phyloP scores from a whole-genome alignment of 441 rosid species.

The Adansonia gregorii region DNA sequence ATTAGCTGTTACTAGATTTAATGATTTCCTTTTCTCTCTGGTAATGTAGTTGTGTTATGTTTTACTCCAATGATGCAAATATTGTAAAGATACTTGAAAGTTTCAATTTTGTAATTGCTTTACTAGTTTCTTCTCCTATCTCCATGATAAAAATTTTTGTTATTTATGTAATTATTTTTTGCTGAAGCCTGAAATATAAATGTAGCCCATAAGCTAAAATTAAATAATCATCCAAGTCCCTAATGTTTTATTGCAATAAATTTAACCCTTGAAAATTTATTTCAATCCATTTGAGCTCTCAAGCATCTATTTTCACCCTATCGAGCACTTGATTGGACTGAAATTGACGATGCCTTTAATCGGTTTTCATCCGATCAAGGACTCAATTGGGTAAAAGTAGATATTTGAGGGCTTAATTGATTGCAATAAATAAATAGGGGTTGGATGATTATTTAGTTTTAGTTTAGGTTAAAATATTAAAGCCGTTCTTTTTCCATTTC shows the following conservation, averaged over 20 bases:
- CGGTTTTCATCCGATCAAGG: too few species aligned
- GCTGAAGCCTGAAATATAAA: neutral
- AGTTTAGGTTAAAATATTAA: neutral
- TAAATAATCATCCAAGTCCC: neutral
- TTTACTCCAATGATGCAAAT: neutral
- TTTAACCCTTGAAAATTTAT: too few species aligned
- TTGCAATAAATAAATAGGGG: too few species aligned
- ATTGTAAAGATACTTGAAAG: constrained; percentile 14
- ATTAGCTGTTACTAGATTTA: constrained; percentile 38
- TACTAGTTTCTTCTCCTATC: constrained; percentile 1
- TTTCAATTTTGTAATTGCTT: constrained; percentile 15
- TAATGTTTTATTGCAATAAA: neutral
- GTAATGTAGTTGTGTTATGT: constrained; percentile 21
- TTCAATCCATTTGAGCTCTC: neutral
- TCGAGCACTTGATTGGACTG: too few species aligned
- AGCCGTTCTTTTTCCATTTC: neutral
- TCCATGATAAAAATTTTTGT: neutral
- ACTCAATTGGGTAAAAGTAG: too few species aligned
- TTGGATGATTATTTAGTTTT: neutral
- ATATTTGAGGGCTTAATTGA: too few species aligned
- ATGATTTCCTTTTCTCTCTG: constrained; percentile 31
- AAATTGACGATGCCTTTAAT: too few species aligned
- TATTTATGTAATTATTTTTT: constrained; percentile 25
- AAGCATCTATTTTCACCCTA: neutral
- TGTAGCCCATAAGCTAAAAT: neutral